A percentile compares a stretch with the other conserved stretches of the same genome.
These are phyloP conservation scores for Theobroma cacao DNA, from an alignment of 345 rosid genomes.

Conservation along the genomic window DNA sequence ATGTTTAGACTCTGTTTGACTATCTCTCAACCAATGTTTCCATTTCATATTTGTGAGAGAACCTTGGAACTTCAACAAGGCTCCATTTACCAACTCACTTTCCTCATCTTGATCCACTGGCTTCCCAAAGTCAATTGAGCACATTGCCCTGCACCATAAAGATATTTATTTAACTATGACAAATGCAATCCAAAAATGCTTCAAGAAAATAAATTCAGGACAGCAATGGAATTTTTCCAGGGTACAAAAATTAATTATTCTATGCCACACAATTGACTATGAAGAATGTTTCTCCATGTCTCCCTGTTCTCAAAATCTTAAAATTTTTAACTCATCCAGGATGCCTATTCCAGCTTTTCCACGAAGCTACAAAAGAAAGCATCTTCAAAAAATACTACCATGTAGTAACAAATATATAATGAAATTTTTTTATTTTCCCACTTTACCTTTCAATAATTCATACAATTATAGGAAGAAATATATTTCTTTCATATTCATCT, in stretches of 20 bases:
- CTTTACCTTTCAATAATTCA: too few relatives aligned
- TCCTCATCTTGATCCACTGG: constrained; percentile 69
- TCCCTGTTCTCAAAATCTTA: too few relatives aligned
- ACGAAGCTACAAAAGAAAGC: too few relatives aligned
- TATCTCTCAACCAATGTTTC: constrained; percentile 52
- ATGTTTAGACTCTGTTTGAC: constrained; percentile 44
- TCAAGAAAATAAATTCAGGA: not conserved
- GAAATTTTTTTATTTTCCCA: too few relatives aligned
- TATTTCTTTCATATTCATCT: too few relatives aligned
- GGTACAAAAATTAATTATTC: not conserved
- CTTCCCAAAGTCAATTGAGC: constrained; percentile 75
- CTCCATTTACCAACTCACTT: constrained; percentile 40
- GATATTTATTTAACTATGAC: not conserved
- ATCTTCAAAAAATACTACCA: too few relatives aligned
- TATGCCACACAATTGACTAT: not conserved
- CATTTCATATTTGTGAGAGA: constrained; percentile 38
- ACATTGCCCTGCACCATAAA: constrained; percentile 71
- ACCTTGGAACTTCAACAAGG: constrained; percentile 43
- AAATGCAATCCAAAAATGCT: not conserved
- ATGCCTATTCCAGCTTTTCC: too few relatives aligned
- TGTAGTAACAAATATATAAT: too few relatives aligned
- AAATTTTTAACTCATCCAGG: too few relatives aligned
- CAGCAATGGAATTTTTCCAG: not conserved
- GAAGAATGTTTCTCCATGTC: not conserved
- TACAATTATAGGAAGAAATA: too few relatives aligned